Percentiles rank a stretch among this genome's conserved stretches.
phyloP scores from a whole-genome alignment of 225 moss, liverwort and hornwort genomes.

The Rhytidiadelphus loreus region DNA sequence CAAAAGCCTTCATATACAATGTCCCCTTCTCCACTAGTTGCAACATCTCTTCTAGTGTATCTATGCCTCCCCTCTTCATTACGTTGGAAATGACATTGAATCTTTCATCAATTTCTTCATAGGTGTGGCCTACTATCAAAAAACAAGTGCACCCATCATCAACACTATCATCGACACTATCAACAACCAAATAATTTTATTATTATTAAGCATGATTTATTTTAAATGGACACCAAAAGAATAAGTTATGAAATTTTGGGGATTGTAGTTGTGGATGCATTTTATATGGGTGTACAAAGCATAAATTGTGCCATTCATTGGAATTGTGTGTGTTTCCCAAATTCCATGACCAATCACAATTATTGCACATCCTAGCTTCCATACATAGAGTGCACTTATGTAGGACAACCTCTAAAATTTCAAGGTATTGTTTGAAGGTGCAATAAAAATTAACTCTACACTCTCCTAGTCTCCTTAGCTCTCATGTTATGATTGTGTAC shows the following conservation, averaged over 20 bases:
- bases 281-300: too few relatives aligned
- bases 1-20: too few relatives aligned
- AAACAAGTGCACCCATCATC: too few relatives aligned
- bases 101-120: too few relatives aligned
- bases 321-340: background rate
- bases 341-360: background rate
- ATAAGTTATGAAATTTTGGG: background rate
- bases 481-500: background rate
- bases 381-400: accelerated
- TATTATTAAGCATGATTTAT: background rate
- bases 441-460: accelerated
- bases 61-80: too few relatives aligned
- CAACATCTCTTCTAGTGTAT: too few relatives aligned
- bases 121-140: too few relatives aligned
- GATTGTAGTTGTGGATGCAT: background rate
- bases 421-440: background rate
- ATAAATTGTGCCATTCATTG: background rate
- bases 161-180: too few relatives aligned
- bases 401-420: background rate
- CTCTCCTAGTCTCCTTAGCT: background rate
- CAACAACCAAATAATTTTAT: background rate
- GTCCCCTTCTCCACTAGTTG: too few relatives aligned
- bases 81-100: too few relatives aligned
- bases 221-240: background rate
- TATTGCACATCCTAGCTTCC: background rate